A percentile compares a stretch with the other conserved stretches of the same genome.
These are phyloP conservation scores for Phytophthora rubi DNA, from an alignment of 352 stramenopile species.

Conservation along the genomic window DNA sequence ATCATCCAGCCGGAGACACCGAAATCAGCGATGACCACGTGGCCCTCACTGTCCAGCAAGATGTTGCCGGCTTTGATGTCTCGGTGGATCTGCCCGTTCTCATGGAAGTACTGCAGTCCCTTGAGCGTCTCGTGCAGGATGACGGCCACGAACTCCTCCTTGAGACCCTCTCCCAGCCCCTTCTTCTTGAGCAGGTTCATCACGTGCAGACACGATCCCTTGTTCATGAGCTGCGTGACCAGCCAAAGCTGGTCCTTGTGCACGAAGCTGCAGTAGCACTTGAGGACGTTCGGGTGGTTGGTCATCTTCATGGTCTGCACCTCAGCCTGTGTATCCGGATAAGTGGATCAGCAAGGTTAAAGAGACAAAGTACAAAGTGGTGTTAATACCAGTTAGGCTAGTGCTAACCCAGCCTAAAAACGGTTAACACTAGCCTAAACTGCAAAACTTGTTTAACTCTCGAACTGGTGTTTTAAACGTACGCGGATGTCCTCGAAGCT, in stretches of 20 bases:
- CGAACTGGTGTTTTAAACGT: conserved; percentile 13
- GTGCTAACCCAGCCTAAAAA: background rate
- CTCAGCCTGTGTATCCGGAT: conserved; percentile 73
- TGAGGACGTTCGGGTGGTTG: conserved; percentile 98
- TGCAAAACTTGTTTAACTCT: background rate
- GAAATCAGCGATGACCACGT: conserved; percentile 99
- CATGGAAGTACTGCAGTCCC: conserved; percentile 99
- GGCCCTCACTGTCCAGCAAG: conserved; percentile 91
- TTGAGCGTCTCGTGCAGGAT: conserved; percentile 98
- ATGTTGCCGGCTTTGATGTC: conserved; percentile 99
- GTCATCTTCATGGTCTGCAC: conserved; percentile 99
- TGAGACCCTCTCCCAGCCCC: conserved; percentile 85
- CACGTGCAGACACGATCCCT: conserved; percentile 97
- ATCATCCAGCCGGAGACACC: conserved; percentile 99
- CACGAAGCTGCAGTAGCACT: conserved; percentile 98
- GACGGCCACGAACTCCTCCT: conserved; percentile 97
- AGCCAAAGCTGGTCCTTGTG: conserved; percentile 98
- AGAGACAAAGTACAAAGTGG: background rate
- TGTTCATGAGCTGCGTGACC: conserved; percentile 99
- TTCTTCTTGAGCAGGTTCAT: conserved; percentile 96
- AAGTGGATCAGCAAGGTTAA: background rate
- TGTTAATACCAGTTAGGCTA: background rate
- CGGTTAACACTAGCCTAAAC: conserved; percentile 1
- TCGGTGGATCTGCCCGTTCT: conserved; percentile 98
- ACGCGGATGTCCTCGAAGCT: conserved; percentile 93